Evolutionary conservation across 169 alveolate species (phyloP).

Genomic region (Besnoitia besnoiti): DNA sequence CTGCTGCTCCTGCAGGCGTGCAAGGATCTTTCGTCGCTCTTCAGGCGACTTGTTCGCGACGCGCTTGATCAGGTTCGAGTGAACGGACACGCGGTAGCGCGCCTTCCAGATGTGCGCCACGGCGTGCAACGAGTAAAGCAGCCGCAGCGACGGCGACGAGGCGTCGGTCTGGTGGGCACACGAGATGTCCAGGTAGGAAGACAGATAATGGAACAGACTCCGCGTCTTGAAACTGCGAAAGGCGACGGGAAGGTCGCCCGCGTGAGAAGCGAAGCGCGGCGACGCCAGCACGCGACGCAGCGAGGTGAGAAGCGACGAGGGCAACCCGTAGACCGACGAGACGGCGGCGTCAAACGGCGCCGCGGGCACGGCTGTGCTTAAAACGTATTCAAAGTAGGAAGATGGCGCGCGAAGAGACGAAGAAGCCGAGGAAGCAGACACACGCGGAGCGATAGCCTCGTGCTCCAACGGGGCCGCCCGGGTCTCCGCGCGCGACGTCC

Average conservation of each 20-base stretch:
- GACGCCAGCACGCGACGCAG: background rate
- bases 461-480: background rate
- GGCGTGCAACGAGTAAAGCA: constrained; percentile 34
- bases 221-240: background rate
- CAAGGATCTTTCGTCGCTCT: background rate
- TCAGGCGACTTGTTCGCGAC: background rate
- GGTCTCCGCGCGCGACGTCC: background rate
- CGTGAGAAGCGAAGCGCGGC: background rate
- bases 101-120: constrained; percentile 50
- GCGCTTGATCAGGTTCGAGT: constrained; percentile 12
- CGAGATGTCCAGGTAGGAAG: constrained; percentile 47
- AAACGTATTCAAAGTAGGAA: background rate
- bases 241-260: background rate
- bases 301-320: background rate
- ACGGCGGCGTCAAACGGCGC: background rate
- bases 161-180: constrained; percentile 27
- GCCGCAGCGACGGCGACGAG: background rate
- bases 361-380: background rate
- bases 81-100: background rate
- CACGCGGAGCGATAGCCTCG: too few species aligned
- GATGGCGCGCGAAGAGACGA: background rate
- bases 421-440: background rate
- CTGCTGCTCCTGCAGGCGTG: constrained; percentile 10
- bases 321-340: background rate
- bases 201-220: constrained; percentile 50